Percentiles rank a stretch among this genome's conserved stretches.
Evolutionary conservation across 805 yeast genomes (phyloP).

Genomic region (Metschnikowia arizonensis): DNA sequence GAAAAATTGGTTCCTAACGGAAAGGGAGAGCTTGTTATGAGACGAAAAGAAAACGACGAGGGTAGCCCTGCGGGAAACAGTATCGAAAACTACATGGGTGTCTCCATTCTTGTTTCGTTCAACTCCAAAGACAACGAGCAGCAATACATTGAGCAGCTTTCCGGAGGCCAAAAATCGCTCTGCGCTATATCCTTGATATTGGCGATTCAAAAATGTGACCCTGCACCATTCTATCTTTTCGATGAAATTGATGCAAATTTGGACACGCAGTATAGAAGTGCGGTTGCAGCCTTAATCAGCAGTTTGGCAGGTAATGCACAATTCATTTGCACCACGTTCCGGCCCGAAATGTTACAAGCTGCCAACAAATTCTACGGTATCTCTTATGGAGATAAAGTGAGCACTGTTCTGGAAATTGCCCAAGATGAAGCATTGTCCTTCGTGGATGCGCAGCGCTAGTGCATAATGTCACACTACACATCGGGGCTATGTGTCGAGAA

Average conservation of each 20-base stretch:
- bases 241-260: slow-evolving; percentile 97
- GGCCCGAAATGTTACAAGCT: slow-evolving; percentile 85
- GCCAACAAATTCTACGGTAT: slow-evolving; percentile 90
- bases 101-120: slow-evolving; percentile 83
- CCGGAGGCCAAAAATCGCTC: slow-evolving; percentile 96
- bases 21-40: slow-evolving; percentile 68
- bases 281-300: slow-evolving; percentile 75
- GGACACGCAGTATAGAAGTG: slow-evolving; percentile 84
- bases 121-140: slow-evolving; percentile 83
- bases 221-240: slow-evolving; percentile 93
- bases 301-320: slow-evolving; percentile 69
- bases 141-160: slow-evolving; percentile 80
- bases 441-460: slow-evolving; percentile 59
- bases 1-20: slow-evolving; percentile 82
- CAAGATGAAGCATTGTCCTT: slow-evolving; percentile 76
- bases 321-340: slow-evolving; percentile 92
- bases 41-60: slow-evolving; percentile 29
- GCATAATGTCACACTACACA: no score
- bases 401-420: slow-evolving; percentile 67
- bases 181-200: slow-evolving; percentile 92
- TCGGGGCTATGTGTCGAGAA: no score
- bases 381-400: slow-evolving; percentile 73
- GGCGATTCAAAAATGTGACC: slow-evolving; percentile 92
- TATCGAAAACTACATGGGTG: slow-evolving; percentile 69
- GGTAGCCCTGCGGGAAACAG: slow-evolving; percentile 16